Evolutionary conservation across 192 early-diverging fungal species (phyloP), one percentile per base, ranked within the genome.

Genomic region (Umbelopsis isabellina): DNA sequence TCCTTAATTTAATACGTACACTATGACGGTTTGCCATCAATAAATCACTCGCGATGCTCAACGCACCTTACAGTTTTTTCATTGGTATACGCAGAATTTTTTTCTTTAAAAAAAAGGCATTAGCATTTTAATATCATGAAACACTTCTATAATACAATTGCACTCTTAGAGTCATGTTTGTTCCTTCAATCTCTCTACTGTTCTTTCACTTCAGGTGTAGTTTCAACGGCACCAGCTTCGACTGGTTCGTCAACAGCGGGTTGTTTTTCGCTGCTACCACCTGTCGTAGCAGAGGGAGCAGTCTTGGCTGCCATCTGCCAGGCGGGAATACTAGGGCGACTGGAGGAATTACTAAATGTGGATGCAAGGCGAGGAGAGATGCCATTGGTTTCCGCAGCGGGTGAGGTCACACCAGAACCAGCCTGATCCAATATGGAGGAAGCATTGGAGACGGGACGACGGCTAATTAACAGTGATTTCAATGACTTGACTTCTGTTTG

Each of bases 401-500:
- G 23, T 15, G 75, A 25, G 23, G 71, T 21, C 4, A 61, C 55
- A 61, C 46, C 13, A 10, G 78, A 76, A 2, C 47, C 67, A 20
- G 21, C 72, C 16, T 85, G 78, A 11, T 74, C 76, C 65, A 82
- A 75, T 27, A 82, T 75, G 13, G 81, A 55, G 23, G 79, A 67
- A 0, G 78, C 65, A 58, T 82, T 78, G 41, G 81, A 49, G 70
- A 80, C 78, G 70, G 87, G 85, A 8, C 90, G 85, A 46, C 95
- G 90, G 77, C 91, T 98, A 30, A 96, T 74, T 52, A 99, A 78
- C 69, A 99, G 84, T 68, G 89, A 94, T 71, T 97, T 94, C 44
- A 99, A 84, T 21, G 92, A 94, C 76, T 96, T 97, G 77, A 99
- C 88, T 77, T 99, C 97, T 22, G 85, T 85, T 80, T 99, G 97